Evolutionary conservation across 176 grass and related monocot species (phyloP), one percentile per base, ranked within the genome.

Genomic region (Pontederia crassipes): DNA sequence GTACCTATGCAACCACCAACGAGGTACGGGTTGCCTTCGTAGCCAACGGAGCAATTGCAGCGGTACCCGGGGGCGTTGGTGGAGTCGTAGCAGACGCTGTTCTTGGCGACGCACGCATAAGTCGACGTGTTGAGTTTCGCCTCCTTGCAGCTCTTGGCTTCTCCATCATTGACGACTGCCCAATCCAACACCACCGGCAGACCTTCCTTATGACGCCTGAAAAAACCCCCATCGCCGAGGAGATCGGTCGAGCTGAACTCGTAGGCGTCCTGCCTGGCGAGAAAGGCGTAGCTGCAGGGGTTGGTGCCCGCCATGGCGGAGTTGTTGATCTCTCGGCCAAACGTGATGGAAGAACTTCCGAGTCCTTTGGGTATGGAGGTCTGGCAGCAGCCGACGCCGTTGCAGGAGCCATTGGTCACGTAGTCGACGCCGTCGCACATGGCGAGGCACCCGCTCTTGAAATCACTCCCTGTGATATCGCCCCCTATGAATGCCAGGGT

Each of bases 341-440:
- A 66, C 0, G 8, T 0, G 11, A 29, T 24, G 2, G 8, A 28
- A 7, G 70, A 81, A 49, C n/a, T 62, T 6, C 0, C 8, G 59
- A 86, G 52, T 0, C 24, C 54, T 9, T 0, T 59, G 0, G 78
- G 83, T 32, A 86, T 81, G 0, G 49, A 2, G 0, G 74, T 81
- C 60, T 86, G 83, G 65, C 78, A 81, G 49, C 78, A 86, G 11
- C 74, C 83, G 10, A 61, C 48, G 12, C 83, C 83, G 0, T 69
- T 66, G 69, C 78, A 86, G 11, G 59, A 47, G 2, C 65, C 69
- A 2, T 66, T 47, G 9, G 15, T 56, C 14, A 52, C 9, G n/a
- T 8, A 0, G 8, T 10, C 0, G 55, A 1, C 15, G 48, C 60
- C 0, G 64, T 54, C 15, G 8, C 78, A 76, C 0, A 17, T 59